phyloP scores from a whole-genome alignment of 345 rosid genomes.

The Citrus sp. region DNA sequence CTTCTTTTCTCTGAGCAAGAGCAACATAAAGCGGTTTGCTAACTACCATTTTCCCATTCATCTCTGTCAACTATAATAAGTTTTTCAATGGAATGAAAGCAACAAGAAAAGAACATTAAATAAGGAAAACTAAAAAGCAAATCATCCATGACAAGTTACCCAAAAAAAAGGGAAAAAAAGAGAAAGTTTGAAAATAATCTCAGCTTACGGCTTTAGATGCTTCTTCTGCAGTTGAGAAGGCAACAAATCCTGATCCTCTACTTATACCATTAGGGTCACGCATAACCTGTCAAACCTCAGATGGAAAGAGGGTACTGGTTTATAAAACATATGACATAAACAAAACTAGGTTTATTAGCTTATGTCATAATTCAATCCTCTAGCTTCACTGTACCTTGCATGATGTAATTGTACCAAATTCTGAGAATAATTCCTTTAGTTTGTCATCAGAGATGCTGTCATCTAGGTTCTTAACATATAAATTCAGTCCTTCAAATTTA shows the following conservation, averaged over 20 bases:
- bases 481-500: slow-evolving; percentile 41
- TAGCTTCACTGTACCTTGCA: slow-evolving; percentile 30
- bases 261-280: slow-evolving; percentile 70
- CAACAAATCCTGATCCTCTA: slow-evolving; percentile 84
- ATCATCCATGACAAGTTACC: neutral
- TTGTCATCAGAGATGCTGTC: slow-evolving; percentile 45
- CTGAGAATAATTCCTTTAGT: slow-evolving; percentile 37
- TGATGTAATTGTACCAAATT: slow-evolving; percentile 37
- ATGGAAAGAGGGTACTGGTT: neutral
- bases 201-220: slow-evolving; percentile 65
- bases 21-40: slow-evolving; percentile 95
- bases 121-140: neutral
- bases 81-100: neutral
- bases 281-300: slow-evolving; percentile 48
- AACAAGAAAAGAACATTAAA: neutral
- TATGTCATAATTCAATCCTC: neutral
- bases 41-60: slow-evolving; percentile 89
- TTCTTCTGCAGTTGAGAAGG: slow-evolving; percentile 77
- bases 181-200: neutral
- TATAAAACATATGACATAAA: neutral
- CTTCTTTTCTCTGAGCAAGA: slow-evolving; percentile 89
- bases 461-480: slow-evolving; percentile 46
- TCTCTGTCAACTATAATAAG: slow-evolving; percentile 51
- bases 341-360: neutral
- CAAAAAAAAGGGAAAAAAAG: neutral